A percentile compares a stretch with the other conserved stretches of the same genome.
Conservation (phyloP, 768 basidiomycete genomes). For the Trichaptum fuscoviolaceum region DNA sequence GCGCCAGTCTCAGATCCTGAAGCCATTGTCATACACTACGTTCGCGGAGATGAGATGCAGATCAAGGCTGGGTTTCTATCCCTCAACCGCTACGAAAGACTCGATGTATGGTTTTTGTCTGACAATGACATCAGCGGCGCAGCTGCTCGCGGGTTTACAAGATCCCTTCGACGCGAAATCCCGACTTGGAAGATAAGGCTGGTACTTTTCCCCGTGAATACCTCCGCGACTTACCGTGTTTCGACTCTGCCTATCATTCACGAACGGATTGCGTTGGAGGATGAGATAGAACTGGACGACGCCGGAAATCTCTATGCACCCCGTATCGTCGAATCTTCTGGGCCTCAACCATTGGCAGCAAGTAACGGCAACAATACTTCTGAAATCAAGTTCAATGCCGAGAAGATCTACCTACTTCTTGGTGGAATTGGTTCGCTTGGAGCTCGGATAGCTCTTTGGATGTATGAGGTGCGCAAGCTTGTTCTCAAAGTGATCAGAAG, state of each 20-base stretch:
- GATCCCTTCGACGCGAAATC: slow-evolving; percentile 27
- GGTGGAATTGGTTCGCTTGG: slow-evolving; percentile 37
- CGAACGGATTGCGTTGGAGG: slow-evolving; percentile 4
- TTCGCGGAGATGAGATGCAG: slow-evolving; percentile 15
- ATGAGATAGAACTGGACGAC: slow-evolving; percentile 21
- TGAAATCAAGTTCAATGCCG: slow-evolving; percentile 19
- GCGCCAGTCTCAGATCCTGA: neutral
- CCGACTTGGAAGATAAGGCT: slow-evolving; percentile 24
- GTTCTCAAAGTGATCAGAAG: neutral
- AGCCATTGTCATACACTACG: slow-evolving; percentile 14
- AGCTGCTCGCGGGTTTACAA: slow-evolving; percentile 27
- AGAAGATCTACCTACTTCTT: slow-evolving; percentile 31
- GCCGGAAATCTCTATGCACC: slow-evolving; percentile 24
- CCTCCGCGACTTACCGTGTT: slow-evolving; percentile 10
- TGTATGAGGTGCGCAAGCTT: slow-evolving; percentile 32
- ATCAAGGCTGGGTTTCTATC: slow-evolving; percentile 14
- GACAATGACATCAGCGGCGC: slow-evolving; percentile 26
- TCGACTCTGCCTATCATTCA: slow-evolving; percentile 5
- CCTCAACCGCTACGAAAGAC: slow-evolving; percentile 10
- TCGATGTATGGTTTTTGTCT: slow-evolving; percentile 25
- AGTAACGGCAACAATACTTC: neutral
- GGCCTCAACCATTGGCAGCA: neutral
- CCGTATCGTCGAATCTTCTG: slow-evolving; percentile 22
- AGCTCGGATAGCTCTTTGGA: slow-evolving; percentile 32
- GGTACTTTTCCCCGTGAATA: slow-evolving; percentile 22